These are phyloP conservation scores for Microdochium bolleyi DNA, from an alignment of 2,329 filamentous ascomycete species.

Conservation along the genomic window DNA sequence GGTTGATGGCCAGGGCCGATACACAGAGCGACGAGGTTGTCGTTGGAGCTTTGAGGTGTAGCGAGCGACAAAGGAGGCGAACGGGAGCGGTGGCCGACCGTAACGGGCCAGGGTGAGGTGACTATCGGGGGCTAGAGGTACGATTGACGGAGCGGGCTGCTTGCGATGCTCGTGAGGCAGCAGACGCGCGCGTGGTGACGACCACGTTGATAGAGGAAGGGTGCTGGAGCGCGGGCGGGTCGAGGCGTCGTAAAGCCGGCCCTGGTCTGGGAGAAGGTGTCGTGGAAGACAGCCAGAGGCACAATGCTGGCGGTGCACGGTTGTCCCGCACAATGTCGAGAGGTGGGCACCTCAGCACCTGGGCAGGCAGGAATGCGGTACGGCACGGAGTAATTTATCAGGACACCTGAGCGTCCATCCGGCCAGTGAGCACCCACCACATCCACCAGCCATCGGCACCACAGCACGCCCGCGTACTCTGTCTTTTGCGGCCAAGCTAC, in stretches of 20 bases:
- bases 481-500: too few species aligned
- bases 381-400: too few species aligned
- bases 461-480: too few species aligned
- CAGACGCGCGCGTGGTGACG: neutral
- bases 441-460: too few species aligned
- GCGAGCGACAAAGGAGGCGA: neutral
- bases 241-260: neutral
- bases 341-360: neutral
- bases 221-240: neutral
- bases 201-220: too few species aligned
- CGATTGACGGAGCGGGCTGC: too few species aligned
- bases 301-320: neutral
- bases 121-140: too few species aligned
- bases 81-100: neutral
- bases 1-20: neutral
- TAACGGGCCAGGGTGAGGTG: neutral
- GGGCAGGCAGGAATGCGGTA: neutral
- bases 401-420: neutral
- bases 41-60: neutral
- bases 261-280: neutral
- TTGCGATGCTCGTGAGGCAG: neutral
- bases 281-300: neutral
- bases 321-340: neutral
- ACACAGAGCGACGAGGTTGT: neutral
- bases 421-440: too few species aligned